Conservation (phyloP, 2,329 filamentous ascomycete genomes). For the Madurella mycetomatis region DNA sequence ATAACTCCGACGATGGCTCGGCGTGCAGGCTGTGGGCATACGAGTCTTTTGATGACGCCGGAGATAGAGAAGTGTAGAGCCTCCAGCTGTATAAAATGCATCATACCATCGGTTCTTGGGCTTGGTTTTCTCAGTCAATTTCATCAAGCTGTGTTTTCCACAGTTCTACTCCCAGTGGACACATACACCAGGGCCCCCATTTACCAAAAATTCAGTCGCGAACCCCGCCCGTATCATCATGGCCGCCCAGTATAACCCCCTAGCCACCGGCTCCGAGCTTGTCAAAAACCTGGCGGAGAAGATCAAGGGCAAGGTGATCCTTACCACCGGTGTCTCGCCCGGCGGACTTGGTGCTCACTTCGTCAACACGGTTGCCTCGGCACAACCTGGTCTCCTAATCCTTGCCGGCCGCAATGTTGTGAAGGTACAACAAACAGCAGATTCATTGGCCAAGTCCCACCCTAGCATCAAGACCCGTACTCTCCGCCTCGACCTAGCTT, state of each 20-base stretch:
- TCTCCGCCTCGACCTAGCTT: conserved; percentile 39
- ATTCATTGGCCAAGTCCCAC: conserved; percentile 31
- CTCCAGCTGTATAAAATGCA: too few relatives aligned
- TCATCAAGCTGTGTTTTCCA: too few relatives aligned
- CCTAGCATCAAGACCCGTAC: conserved; percentile 33
- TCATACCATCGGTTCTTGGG: too few relatives aligned
- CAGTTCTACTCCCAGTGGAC: too few relatives aligned
- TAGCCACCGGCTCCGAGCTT: conserved; percentile 15
- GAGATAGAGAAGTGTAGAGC: too few relatives aligned
- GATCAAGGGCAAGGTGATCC: conserved; percentile 36
- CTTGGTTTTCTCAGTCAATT: too few relatives aligned
- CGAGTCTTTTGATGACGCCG: too few relatives aligned
- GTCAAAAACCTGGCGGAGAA: conserved; percentile 9
- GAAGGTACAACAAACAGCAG: conserved; percentile 38
- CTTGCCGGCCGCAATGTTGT: conserved; percentile 41
- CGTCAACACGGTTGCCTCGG: conserved; percentile 35
- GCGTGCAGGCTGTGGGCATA: too few relatives aligned
- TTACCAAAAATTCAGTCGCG: too few relatives aligned
- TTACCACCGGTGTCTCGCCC: conserved; percentile 41
- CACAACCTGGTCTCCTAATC: conserved; percentile 39
- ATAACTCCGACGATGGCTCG: too few relatives aligned
- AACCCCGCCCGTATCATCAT: not conserved
- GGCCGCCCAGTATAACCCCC: conserved; percentile 10
- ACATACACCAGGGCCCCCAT: too few relatives aligned
- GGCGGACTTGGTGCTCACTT: conserved; percentile 38